Percentiles rank a stretch among this genome's conserved stretches.
Conservation (phyloP, 169 alveolate genomes). For the Plasmodium chabaudi region DNA sequence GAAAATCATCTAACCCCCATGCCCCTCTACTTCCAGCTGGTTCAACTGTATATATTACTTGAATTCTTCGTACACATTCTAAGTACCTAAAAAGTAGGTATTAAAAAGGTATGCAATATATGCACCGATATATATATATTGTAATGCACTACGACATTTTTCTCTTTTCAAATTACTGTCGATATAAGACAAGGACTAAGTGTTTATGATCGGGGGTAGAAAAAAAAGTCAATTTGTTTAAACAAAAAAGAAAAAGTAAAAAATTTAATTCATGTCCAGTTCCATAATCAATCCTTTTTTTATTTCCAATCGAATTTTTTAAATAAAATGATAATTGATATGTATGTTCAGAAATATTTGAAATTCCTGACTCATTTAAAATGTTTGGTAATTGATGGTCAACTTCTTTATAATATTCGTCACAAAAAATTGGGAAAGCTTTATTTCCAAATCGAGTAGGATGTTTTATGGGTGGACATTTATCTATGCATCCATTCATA, state of each 20-base stretch:
- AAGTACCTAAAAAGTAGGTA: slow-evolving; percentile 89
- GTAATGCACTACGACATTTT: background rate
- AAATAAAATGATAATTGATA: slow-evolving; percentile 79
- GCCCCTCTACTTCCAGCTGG: slow-evolving; percentile 99
- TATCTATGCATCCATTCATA: slow-evolving; percentile 76
- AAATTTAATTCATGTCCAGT: slow-evolving; percentile 97
- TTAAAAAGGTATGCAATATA: background rate
- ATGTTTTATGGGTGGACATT: slow-evolving; percentile 89
- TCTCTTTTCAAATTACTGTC: slow-evolving; percentile 41
- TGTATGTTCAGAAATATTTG: slow-evolving; percentile 81
- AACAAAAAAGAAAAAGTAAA: slow-evolving; percentile 86
- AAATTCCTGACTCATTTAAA: slow-evolving; percentile 56
- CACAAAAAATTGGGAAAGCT: slow-evolving; percentile 90
- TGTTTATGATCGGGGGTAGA: slow-evolving; percentile 62
- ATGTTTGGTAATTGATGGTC: slow-evolving; percentile 25
- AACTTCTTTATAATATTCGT: slow-evolving; percentile 58
- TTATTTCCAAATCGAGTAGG: slow-evolving; percentile 94
- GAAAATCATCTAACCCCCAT: slow-evolving; percentile 99
- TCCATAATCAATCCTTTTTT: slow-evolving; percentile 97
- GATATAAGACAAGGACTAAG: slow-evolving; percentile 78
- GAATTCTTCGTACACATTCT: slow-evolving; percentile 93
- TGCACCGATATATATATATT: background rate
- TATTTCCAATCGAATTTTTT: slow-evolving; percentile 95
- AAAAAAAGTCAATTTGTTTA: slow-evolving; percentile 76
- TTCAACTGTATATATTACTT: slow-evolving; percentile 95